Evolutionary conservation across 2,329 filamentous ascomycete species (phyloP).

Genomic region (Talaromyces sp.): DNA sequence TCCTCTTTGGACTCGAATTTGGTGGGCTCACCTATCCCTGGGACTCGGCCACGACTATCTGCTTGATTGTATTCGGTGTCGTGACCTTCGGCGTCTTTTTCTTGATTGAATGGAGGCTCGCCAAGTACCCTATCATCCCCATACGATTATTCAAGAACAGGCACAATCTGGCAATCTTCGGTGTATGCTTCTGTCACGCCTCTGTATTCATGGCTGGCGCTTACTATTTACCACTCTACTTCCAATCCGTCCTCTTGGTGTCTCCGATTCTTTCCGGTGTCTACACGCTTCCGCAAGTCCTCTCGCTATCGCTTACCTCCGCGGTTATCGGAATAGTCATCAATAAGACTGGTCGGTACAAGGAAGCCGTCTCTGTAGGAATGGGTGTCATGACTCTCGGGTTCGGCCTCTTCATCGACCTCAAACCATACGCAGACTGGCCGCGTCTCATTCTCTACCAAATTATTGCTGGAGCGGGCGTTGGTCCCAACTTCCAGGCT

Average conservation of each 20-base stretch:
- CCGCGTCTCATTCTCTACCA: constrained; percentile 50
- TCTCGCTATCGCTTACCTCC: constrained; percentile 62
- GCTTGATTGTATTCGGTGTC: constrained; percentile 68
- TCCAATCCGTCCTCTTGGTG: constrained; percentile 67
- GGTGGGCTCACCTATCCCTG: constrained; percentile 73
- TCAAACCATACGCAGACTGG: constrained; percentile 51
- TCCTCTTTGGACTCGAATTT: constrained; percentile 79
- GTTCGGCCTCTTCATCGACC: constrained; percentile 59
- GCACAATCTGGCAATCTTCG: constrained; percentile 62
- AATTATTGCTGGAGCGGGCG: constrained; percentile 55
- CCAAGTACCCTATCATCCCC: constrained; percentile 74
- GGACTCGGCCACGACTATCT: constrained; percentile 68
- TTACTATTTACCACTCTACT: constrained; percentile 82
- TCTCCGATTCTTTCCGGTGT: constrained; percentile 67
- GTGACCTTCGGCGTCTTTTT: constrained; percentile 61
- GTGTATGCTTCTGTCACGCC: constrained; percentile 66
- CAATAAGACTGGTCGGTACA: constrained; percentile 66
- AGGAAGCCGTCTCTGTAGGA: constrained; percentile 55
- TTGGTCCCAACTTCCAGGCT: constrained; percentile 59
- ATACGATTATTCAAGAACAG: constrained; percentile 61
- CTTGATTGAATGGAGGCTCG: constrained; percentile 66
- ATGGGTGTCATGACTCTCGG: constrained; percentile 59
- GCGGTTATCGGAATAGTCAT: constrained; percentile 61
- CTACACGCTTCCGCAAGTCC: constrained; percentile 65
- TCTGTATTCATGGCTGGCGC: constrained; percentile 70